phyloP scores from a whole-genome alignment of 2,329 filamentous ascomycete genomes.

The Trichoderma afroharzianum region DNA sequence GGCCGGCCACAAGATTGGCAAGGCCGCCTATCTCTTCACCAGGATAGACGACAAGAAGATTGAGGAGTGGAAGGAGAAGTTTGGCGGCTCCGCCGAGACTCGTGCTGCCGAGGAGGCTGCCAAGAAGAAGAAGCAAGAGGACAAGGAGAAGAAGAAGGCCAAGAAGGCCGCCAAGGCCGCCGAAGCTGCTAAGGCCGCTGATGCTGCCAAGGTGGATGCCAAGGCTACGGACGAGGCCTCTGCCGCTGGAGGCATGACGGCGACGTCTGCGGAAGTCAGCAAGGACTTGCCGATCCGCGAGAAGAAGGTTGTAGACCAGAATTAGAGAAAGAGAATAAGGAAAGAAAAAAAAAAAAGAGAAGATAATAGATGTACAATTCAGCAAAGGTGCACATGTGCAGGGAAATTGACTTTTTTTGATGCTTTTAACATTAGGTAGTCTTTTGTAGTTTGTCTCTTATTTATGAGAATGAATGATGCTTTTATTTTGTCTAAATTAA shows the following conservation, averaged over 20 bases:
- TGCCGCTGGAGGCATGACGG: conserved; percentile 17
- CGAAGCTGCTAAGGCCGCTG: conserved; percentile 22
- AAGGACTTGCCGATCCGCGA: conserved; percentile 25
- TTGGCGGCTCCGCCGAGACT: conserved; percentile 40
- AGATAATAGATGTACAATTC: background rate
- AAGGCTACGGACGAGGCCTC: conserved; percentile 20
- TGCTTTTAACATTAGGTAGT: background rate
- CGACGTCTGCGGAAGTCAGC: conserved; percentile 13
- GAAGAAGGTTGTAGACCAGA: conserved; percentile 19
- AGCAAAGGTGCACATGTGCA: background rate
- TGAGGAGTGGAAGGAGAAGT: conserved; percentile 76
- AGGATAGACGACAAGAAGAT: conserved; percentile 78
- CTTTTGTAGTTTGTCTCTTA: background rate
- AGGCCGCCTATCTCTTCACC: conserved; percentile 75
- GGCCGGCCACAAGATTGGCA: conserved; percentile 76
- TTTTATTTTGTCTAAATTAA: background rate
- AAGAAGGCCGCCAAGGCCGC: conserved; percentile 36
- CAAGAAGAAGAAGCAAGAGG: conserved; percentile 38
- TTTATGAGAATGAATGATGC: background rate
- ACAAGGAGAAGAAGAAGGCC: conserved; percentile 35
- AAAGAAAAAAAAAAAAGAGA: background rate
- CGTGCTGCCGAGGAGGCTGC: conserved; percentile 18
- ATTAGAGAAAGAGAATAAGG: background rate
- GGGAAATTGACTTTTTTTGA: background rate
- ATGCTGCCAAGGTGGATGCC: conserved; percentile 18